phyloP scores from a whole-genome alignment of 148 eudicot genomes.

The Euryodendron excelsum region DNA sequence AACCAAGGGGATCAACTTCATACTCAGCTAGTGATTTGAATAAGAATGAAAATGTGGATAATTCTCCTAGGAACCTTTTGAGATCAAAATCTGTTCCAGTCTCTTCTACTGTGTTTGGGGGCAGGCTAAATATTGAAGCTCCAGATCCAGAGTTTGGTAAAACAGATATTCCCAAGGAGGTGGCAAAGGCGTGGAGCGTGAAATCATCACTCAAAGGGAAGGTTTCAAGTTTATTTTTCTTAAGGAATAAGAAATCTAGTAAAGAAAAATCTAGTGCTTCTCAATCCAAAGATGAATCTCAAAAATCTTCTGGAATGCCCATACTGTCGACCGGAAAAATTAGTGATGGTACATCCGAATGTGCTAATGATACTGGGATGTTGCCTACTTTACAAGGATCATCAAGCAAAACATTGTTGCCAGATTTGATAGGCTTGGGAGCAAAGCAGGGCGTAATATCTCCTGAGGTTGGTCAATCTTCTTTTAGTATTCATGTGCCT shows the following conservation, averaged over 20 bases:
- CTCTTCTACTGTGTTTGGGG: slow-evolving; percentile 46
- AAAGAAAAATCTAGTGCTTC: slow-evolving; percentile 44
- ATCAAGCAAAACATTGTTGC: slow-evolving; percentile 23
- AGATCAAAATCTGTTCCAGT: slow-evolving; percentile 93
- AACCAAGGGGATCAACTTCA: slow-evolving; percentile 53
- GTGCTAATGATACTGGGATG: slow-evolving; percentile 24
- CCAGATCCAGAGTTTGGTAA: slow-evolving; percentile 35
- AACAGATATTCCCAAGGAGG: slow-evolving; percentile 40
- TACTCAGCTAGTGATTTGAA: slow-evolving; percentile 33
- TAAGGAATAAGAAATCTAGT: slow-evolving; percentile 55
- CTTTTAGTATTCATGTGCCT: background rate
- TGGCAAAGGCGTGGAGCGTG: slow-evolving; percentile 36
- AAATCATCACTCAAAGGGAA: slow-evolving; percentile 71
- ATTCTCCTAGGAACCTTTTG: slow-evolving; percentile 51
- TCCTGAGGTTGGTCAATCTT: slow-evolving; percentile 50
- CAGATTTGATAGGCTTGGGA: slow-evolving; percentile 28
- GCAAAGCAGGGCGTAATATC: slow-evolving; percentile 28
- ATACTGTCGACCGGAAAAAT: slow-evolving; percentile 27
- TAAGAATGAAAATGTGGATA: slow-evolving; percentile 31
- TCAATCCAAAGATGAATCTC: slow-evolving; percentile 34
- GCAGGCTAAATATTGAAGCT: slow-evolving; percentile 32
- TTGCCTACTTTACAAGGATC: slow-evolving; percentile 34
- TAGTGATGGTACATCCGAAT: slow-evolving; percentile 18
- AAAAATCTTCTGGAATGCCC: slow-evolving; percentile 25
- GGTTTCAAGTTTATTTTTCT: slow-evolving; percentile 83